phyloP scores from a whole-genome alignment of 805 yeast species.

The Candida chilensis region DNA sequence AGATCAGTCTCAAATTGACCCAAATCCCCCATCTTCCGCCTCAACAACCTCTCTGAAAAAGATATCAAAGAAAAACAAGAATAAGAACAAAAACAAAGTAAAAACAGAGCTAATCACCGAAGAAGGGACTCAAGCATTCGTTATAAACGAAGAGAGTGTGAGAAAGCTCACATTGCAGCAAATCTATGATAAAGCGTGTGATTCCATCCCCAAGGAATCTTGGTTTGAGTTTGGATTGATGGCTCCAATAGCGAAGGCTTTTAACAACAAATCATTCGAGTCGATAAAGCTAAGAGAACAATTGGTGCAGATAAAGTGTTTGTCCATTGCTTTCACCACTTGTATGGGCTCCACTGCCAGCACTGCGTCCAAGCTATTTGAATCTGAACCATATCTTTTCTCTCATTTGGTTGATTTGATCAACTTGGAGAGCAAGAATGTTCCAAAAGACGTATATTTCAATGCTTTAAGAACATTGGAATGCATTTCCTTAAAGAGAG shows the following conservation, averaged over 20 bases:
- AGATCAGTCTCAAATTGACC: neutral
- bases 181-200: slow-evolving; percentile 52
- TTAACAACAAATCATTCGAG: slow-evolving; percentile 45
- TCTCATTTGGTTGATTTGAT: slow-evolving; percentile 63
- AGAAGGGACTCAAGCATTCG: slow-evolving; percentile 1
- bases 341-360: slow-evolving; percentile 47
- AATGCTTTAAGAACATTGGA: slow-evolving; percentile 63
- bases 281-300: slow-evolving; percentile 46
- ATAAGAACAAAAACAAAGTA: slow-evolving; percentile 4
- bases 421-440: slow-evolving; percentile 48
- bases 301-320: slow-evolving; percentile 54
- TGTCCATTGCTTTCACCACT: slow-evolving; percentile 57
- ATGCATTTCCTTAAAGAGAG: slow-evolving; percentile 54
- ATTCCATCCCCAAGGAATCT: slow-evolving; percentile 47
- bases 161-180: slow-evolving; percentile 47
- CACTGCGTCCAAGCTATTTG: slow-evolving; percentile 59
- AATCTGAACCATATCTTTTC: slow-evolving; percentile 62
- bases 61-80: slow-evolving; percentile 4
- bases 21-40: neutral
- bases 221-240: slow-evolving; percentile 57
- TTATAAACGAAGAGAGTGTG: slow-evolving; percentile 46
- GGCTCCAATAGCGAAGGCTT: slow-evolving; percentile 65
- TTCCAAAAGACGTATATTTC: slow-evolving; percentile 44
- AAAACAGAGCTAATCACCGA: slow-evolving; percentile 2
- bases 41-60: neutral